Conservation (phyloP, 352 stramenopile species). For the Phytophthora tentaculata region DNA sequence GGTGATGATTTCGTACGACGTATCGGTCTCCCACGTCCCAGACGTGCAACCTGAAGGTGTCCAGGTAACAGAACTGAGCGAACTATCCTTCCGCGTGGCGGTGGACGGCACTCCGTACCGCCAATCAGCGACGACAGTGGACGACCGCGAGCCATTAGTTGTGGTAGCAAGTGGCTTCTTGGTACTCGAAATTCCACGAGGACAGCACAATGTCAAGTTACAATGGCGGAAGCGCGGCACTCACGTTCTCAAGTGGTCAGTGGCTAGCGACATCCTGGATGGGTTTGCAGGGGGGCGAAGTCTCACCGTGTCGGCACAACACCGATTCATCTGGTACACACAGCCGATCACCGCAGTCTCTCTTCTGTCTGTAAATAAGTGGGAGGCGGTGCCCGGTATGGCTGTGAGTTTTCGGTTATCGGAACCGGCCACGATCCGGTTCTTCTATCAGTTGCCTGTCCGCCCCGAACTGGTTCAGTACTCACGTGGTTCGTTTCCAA, state of each 20-base stretch:
- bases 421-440: conserved; percentile 51
- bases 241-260: conserved; percentile 58
- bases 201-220: conserved; percentile 55
- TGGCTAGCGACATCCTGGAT: conserved; percentile 65
- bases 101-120: conserved; percentile 66
- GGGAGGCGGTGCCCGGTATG: conserved; percentile 69
- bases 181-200: conserved; percentile 55
- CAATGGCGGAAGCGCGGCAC: conserved; percentile 77
- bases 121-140: conserved; percentile 68
- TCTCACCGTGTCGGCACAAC: conserved; percentile 69
- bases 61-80: conserved; percentile 40
- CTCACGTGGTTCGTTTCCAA: conserved; percentile 47
- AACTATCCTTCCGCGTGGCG: conserved; percentile 68
- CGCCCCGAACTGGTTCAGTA: conserved; percentile 61
- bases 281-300: conserved; percentile 70
- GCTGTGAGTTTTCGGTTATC: conserved; percentile 52
- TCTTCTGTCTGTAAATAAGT: conserved; percentile 54
- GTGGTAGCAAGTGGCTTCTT: conserved; percentile 65
- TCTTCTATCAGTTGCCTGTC: conserved; percentile 82
- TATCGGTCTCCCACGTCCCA: conserved; percentile 58
- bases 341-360: conserved; percentile 55
- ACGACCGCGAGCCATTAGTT: conserved; percentile 63
- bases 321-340: conserved; percentile 70
- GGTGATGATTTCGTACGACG: conserved; percentile 75
- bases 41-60: conserved; percentile 13